Evolutionary conservation across 495 filamentous ascomycete species (phyloP).

Genomic region (Penicillium salamii): DNA sequence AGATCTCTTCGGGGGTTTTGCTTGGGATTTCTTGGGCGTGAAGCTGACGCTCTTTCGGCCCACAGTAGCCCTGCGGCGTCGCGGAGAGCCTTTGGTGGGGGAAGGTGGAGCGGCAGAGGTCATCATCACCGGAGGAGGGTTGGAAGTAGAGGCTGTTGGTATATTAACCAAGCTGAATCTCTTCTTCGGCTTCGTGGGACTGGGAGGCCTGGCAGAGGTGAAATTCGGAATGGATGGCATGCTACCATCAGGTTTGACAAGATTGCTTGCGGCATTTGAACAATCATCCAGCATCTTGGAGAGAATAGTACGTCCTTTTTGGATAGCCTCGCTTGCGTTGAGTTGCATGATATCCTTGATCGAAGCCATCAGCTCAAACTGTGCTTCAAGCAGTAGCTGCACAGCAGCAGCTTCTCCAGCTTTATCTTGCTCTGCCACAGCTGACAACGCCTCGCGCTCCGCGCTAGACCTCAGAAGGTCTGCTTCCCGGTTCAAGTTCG

Average conservation of each 20-base stretch:
- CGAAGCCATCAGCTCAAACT: constrained; percentile 85
- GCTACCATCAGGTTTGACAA: constrained; percentile 87
- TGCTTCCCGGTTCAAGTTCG: constrained; percentile 73
- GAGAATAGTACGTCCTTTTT: constrained; percentile 76
- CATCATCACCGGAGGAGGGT: constrained; percentile 31
- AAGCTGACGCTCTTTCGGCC: constrained; percentile 79
- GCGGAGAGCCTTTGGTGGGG: constrained; percentile 71
- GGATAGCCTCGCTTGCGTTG: constrained; percentile 74
- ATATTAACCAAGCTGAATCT: constrained; percentile 44
- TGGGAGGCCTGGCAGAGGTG: constrained; percentile 59
- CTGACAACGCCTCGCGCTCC: constrained; percentile 74
- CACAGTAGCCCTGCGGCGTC: constrained; percentile 66
- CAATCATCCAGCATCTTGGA: constrained; percentile 74
- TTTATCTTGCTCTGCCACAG: constrained; percentile 83
- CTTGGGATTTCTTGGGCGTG: constrained; percentile 73
- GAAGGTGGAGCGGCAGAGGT: constrained; percentile 43
- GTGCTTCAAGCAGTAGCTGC: constrained; percentile 79
- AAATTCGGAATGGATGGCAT: constrained; percentile 56
- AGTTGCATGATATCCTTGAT: constrained; percentile 77
- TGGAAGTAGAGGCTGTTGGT: constrained; percentile 28
- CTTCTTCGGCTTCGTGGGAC: constrained; percentile 76
- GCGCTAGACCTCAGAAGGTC: constrained; percentile 79
- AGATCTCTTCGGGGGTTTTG: constrained; percentile 62
- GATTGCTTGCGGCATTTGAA: constrained; percentile 66
- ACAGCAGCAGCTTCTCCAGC: constrained; percentile 71